Evolutionary conservation across 768 basidiomycete genomes (phyloP).

Genomic region (Holtermannia corniformis): DNA sequence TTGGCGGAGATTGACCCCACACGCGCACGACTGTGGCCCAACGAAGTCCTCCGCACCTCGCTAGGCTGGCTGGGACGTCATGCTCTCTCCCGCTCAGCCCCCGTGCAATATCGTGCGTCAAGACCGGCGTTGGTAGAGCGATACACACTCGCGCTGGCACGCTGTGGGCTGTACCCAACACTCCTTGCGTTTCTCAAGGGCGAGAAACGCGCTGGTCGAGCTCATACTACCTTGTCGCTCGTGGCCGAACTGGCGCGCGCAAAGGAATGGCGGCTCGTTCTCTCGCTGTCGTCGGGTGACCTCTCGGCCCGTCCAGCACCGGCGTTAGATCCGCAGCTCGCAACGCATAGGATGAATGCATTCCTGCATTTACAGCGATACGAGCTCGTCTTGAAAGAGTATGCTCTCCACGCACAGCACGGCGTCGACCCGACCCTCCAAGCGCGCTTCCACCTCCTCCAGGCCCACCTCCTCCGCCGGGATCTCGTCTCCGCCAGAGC

Average conservation of each 20-base stretch:
- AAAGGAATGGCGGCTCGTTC: not conserved
- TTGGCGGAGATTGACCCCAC: not conserved
- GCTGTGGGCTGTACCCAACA: not conserved
- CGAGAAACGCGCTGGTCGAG: not conserved
- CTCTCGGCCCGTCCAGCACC: not conserved
- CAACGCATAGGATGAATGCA: not conserved
- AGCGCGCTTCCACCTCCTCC: conserved; percentile 3
- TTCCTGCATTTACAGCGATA: not conserved
- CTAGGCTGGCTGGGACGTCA: not conserved
- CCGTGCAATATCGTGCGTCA: not conserved
- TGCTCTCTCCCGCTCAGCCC: not conserved
- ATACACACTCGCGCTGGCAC: not conserved
- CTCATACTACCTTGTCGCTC: not conserved
- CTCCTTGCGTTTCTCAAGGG: not conserved
- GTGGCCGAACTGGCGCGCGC: not conserved
- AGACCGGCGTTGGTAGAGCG: not conserved
- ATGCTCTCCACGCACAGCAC: not conserved
- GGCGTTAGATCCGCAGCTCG: not conserved
- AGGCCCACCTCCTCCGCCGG: conserved; percentile 6
- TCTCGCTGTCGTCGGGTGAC: not conserved
- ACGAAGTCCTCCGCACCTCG: not conserved
- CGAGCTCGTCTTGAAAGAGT: not conserved
- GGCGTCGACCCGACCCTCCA: not conserved
- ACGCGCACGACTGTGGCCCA: not conserved
- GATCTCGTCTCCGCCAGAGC: conserved; percentile 9